Percentiles rank a stretch among this genome's conserved stretches.
These are phyloP conservation scores for Lindgomyces ingoldianus DNA, from an alignment of 495 filamentous ascomycete genomes.

Conservation along the genomic window DNA sequence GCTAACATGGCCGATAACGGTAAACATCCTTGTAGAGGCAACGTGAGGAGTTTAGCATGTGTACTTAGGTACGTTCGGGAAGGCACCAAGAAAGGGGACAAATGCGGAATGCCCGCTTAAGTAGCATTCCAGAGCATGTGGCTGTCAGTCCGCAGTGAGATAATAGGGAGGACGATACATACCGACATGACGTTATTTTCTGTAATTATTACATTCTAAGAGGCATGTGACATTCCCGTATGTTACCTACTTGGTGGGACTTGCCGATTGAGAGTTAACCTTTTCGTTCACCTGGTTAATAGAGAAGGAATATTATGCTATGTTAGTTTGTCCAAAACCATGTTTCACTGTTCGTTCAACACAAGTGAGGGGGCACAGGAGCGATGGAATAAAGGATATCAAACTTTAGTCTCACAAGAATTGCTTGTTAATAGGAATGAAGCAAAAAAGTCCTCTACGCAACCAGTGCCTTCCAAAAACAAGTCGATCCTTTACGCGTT, in stretches of 20 bases:
- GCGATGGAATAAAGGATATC: slow-evolving; percentile 38
- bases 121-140: not conserved
- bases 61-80: not conserved
- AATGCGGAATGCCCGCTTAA: not conserved
- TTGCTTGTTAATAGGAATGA: slow-evolving; percentile 7
- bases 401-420: slow-evolving; percentile 19
- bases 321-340: too few species aligned
- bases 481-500: slow-evolving; percentile 32
- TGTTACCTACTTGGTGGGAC: too few species aligned
- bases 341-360: not conserved
- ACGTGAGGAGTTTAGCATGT: too few species aligned
- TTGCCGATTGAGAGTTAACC: too few species aligned
- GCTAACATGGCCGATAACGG: too few species aligned
- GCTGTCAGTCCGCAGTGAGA: too few species aligned
- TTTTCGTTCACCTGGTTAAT: not conserved
- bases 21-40: too few species aligned
- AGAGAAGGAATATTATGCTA: too few species aligned
- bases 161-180: too few species aligned
- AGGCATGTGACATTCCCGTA: too few species aligned
- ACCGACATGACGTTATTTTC: too few species aligned
- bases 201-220: too few species aligned
- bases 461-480: slow-evolving; percentile 24
- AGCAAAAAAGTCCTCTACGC: slow-evolving; percentile 16
- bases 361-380: slow-evolving; percentile 9
- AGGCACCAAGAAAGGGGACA: not conserved